Conservation (phyloP, 768 basidiomycete genomes). For the Pulveroboletus ravenelii region DNA sequence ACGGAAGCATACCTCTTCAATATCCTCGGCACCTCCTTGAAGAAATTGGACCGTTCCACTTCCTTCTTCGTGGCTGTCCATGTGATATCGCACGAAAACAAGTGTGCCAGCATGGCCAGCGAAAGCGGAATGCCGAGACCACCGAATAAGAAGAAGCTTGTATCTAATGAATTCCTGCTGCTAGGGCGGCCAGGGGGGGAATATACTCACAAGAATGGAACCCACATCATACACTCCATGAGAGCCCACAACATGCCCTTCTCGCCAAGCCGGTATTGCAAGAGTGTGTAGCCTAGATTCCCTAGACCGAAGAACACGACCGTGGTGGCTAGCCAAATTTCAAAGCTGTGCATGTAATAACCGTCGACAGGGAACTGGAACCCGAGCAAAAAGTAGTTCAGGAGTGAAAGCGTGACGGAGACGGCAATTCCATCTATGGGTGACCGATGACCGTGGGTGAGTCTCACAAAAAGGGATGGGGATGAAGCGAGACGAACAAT, state of each 20-base stretch:
- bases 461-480: not conserved
- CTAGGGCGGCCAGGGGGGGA: not conserved
- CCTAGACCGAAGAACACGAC: constrained; percentile 77
- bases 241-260: constrained; percentile 22
- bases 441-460: not conserved
- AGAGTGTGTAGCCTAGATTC: constrained; percentile 62
- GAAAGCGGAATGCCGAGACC: constrained; percentile 53
- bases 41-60: constrained; percentile 86
- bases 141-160: constrained; percentile 49
- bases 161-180: constrained; percentile 2
- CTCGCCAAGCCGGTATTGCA: constrained; percentile 67
- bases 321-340: constrained; percentile 73
- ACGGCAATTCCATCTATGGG: constrained; percentile 52
- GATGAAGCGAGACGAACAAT: constrained; percentile 34
- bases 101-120: constrained; percentile 48
- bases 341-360: constrained; percentile 75
- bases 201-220: constrained; percentile 36
- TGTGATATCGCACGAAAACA: constrained; percentile 54
- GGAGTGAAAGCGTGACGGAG: constrained; percentile 57
- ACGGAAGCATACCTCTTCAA: constrained; percentile 39
- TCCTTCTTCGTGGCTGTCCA: constrained; percentile 72
- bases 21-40: constrained; percentile 83
- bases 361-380: constrained; percentile 69
- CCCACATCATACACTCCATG: constrained; percentile 25
- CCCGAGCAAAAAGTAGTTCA: constrained; percentile 75